Conservation (phyloP, 2,329 filamentous ascomycete genomes). For the Achaetomium macrosporum region DNA sequence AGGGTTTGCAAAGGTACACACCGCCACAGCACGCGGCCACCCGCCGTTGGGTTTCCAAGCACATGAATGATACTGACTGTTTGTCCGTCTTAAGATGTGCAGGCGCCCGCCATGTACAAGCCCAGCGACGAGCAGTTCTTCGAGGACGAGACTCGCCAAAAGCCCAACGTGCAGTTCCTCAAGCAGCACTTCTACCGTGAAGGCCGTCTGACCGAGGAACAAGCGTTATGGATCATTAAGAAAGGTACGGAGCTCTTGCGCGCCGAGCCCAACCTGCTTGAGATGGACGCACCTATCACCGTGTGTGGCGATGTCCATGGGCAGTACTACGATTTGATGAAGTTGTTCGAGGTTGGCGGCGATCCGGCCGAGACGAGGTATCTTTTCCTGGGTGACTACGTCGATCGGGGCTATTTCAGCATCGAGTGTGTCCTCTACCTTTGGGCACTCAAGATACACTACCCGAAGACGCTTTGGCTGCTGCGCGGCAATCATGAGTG, state of each 20-base stretch:
- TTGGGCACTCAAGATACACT: slow-evolving; percentile 98
- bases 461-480: slow-evolving; percentile 94
- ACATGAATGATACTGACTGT: neutral
- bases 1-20: slow-evolving; percentile 92
- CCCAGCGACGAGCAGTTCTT: slow-evolving; percentile 94
- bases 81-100: slow-evolving; percentile 62
- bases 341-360: slow-evolving; percentile 96
- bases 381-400: slow-evolving; percentile 95
- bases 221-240: slow-evolving; percentile 91
- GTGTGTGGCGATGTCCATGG: slow-evolving; percentile 98
- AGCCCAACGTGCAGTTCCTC: slow-evolving; percentile 88
- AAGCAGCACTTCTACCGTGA: slow-evolving; percentile 99
- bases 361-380: slow-evolving; percentile 95
- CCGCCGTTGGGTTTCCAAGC: neutral
- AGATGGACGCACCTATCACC: slow-evolving; percentile 99
- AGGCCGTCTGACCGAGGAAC: slow-evolving; percentile 92
- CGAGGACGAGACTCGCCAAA: slow-evolving; percentile 74
- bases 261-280: slow-evolving; percentile 87
- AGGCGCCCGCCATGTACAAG: slow-evolving; percentile 89
- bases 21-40: neutral
- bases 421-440: slow-evolving; percentile 98
- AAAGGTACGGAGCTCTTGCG: slow-evolving; percentile 82
- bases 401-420: slow-evolving; percentile 97
- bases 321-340: slow-evolving; percentile 99
- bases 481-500: slow-evolving; percentile 98